Percentiles rank a stretch among this genome's conserved stretches.
phyloP scores from a whole-genome alignment of 306 rosid genomes.

The Hylodesmum podocarpum region DNA sequence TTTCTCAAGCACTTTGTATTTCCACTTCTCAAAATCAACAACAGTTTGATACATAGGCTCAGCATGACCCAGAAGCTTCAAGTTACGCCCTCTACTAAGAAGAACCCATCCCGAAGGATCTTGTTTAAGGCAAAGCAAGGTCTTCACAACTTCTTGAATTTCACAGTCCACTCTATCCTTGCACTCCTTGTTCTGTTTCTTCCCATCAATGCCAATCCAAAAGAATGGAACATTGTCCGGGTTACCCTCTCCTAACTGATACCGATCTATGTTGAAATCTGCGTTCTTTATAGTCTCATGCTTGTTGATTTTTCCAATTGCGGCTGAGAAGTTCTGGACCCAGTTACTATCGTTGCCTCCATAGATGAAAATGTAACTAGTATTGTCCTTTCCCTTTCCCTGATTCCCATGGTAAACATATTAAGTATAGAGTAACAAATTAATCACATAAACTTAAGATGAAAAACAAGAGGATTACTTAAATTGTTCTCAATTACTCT shows the following conservation, averaged over 20 bases:
- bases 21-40: conserved; percentile 34
- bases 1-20: conserved; percentile 2
- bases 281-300: not conserved
- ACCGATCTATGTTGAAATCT: conserved; percentile 5
- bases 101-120: conserved; percentile 39
- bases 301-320: conserved; percentile 12
- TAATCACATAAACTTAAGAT: not conserved
- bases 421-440: not conserved
- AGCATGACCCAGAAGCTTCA: conserved; percentile 26
- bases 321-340: not conserved
- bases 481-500: no score
- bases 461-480: no score
- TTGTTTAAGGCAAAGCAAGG: conserved; percentile 33
- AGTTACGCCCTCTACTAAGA: conserved; percentile 24
- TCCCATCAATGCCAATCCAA: conserved; percentile 38
- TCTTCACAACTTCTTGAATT: conserved; percentile 24
- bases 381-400: not conserved
- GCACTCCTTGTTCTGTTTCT: conserved; percentile 17
- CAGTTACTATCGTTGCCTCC: conserved; percentile 31
- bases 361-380: conserved; percentile 31
- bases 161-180: conserved; percentile 16
- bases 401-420: not conserved
- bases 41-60: conserved; percentile 32
- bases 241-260: conserved; percentile 21
- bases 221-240: conserved; percentile 17